Evolutionary conservation across 192 early-diverging fungal species (phyloP), one percentile per base, ranked within the genome.

Genomic region (Fimicolochytrium jonesii): DNA sequence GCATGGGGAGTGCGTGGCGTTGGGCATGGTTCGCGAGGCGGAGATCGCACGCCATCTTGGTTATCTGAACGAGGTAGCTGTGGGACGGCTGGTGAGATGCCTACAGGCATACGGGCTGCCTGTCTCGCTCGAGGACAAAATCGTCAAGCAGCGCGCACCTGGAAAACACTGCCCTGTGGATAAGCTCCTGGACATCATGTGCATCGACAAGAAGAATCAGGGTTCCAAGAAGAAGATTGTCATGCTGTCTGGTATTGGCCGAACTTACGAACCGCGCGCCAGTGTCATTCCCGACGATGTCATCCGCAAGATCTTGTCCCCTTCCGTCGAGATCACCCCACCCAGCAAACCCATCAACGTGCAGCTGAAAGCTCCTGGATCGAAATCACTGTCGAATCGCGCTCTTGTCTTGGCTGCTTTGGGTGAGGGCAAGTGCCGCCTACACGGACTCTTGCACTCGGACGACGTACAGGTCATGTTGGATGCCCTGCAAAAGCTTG

Each of bases 401-500:
- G 94, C 92, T 18, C 77, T 99, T 43, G 78, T 93, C 41, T 69
- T 99, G 46, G 93, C 94, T 31, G 91, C 96, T 25, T 70, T 99
- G 31, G 96, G 89, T 15, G 49, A 70, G 4, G 96, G 94, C 34
- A 76, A 76, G 30, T 91, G 89, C 69, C 82, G 89, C 23, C 64
- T 99, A 61, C 82, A 82, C 49, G 93, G 93, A 37, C 64, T 99
- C 36, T 76, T 99, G 56, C 90, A 93, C 64, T 99, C 96, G 15
- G 94, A 99, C 70, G 96, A 99, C 71, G 95, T 95, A 13, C 96
- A 97, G 66, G 90, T 92, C 51, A 99, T 97, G 96, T 75, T 96
- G 52, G 84, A 82, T 51, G 92, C 93, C 36, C 77, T 99, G 59
- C 86, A 93, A 64, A 86, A 88, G 55, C 86, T 97, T 49, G 90